phyloP scores from a whole-genome alignment of 768 basidiomycete species.

The Suillus sp. region DNA sequence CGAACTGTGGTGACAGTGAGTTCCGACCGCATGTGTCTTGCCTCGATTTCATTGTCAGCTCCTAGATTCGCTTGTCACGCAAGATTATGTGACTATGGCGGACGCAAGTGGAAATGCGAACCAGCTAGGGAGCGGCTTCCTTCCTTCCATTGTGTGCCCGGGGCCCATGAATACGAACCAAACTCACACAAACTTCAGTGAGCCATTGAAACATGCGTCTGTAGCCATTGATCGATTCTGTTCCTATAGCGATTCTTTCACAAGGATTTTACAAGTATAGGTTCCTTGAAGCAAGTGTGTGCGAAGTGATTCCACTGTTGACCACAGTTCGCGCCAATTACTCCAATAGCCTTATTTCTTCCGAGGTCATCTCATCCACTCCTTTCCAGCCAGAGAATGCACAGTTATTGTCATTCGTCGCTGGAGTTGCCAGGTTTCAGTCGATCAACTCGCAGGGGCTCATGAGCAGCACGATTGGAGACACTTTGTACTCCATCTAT shows the following conservation, averaged over 20 bases:
- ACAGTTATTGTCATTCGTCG: constrained; percentile 17
- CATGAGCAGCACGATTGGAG: constrained; percentile 19
- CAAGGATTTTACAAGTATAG: constrained; percentile 11
- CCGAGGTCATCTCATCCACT: too few relatives aligned
- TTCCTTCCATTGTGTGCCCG: constrained; percentile 17
- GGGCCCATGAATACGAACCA: constrained; percentile 3
- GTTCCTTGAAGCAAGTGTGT: constrained; percentile 14
- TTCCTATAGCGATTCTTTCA: constrained; percentile 8
- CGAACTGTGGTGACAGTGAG: constrained; percentile 7
- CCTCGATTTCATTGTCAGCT: not conserved
- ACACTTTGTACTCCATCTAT: constrained; percentile 21
- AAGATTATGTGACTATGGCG: constrained; percentile 1
- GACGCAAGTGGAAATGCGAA: not conserved
- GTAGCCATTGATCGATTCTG: too few relatives aligned
- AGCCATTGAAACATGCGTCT: not conserved
- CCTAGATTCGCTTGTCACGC: too few relatives aligned
- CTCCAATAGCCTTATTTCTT: constrained; percentile 3
- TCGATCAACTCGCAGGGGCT: constrained; percentile 17
- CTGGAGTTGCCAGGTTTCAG: constrained; percentile 14
- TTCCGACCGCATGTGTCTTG: not conserved
- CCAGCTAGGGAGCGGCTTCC: not conserved
- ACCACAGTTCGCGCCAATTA: constrained; percentile 13
- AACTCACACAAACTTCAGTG: constrained; percentile 6
- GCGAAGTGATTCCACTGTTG: constrained; percentile 13
- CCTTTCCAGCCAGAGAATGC: constrained; percentile 1